Base-by-base conservation (phyloP, 257 asterid genomes). In the Petunia axillaris region DNA sequence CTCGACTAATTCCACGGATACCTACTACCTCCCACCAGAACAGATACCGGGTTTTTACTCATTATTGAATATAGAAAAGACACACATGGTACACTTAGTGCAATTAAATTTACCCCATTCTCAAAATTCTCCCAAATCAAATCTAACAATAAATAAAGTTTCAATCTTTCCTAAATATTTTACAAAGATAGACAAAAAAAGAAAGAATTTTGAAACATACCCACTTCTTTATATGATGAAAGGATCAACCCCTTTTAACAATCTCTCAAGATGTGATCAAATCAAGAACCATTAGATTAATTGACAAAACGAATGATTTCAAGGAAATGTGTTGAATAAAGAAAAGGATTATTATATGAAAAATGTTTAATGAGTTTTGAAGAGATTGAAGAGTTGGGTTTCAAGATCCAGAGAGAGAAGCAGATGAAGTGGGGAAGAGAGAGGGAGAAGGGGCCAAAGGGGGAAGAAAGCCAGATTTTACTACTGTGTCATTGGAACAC, bases 201-300 rank as follows among this genome's bases (percentile, higher is more conserved):
- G 36, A 50, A 16, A 48, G 54, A 66, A 60, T 44, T 55, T 59
- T 46, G 77, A 54, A 43, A 84, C 91, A 52, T 87, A 90, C 96
- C 90, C 86, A 84, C 82, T 85, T 79, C 82, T 77, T 81, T 64
- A 77, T 83, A 64, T 13, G 70, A 54, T 13, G 79, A 85, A 83
- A 50, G 80, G 83, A 71, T 76, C 65, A 39, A 76, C 71, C 74
- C 85, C 88, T 86, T 78, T 10, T 75, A 80, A 57, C 77, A 75
- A 62, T 79, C 79, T 74, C 84, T 75, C 85, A 53, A 41, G 15
- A 73, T 38, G 25, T 78, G 88, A 85, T 81, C 85, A 70, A 86
- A 86, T 83, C 92, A 77, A 80, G 82, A 82, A 67, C 86, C 83
- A 66, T 53, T 63, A 87, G 88, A 90, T 90, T 88, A 85, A 66